Percentiles rank a stretch among this genome's conserved stretches.
phyloP scores from a whole-genome alignment of 352 stramenopile species.

The Phytophthora hybrid region DNA sequence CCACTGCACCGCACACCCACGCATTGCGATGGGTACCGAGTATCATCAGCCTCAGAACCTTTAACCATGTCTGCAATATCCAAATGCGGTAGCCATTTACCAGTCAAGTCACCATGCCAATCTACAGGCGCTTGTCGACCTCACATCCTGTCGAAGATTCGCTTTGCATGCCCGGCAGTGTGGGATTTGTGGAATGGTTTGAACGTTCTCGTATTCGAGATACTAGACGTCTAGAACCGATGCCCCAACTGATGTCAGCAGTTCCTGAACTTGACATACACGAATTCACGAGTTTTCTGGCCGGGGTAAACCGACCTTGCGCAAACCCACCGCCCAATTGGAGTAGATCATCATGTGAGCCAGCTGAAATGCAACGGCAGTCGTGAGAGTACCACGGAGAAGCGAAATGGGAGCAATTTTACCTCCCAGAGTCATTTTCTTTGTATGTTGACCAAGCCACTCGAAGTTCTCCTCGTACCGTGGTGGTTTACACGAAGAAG shows the following conservation, averaged over 20 bases:
- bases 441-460: conserved; percentile 58
- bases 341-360: conserved; percentile 75
- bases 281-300: conserved; percentile 47
- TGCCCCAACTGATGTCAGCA: conserved; percentile 43
- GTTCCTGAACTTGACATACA: conserved; percentile 76
- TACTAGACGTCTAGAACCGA: conserved; percentile 41
- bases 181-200: conserved; percentile 69
- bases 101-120: conserved; percentile 66
- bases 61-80: conserved; percentile 31
- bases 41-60: conserved; percentile 50
- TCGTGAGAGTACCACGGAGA: conserved; percentile 52
- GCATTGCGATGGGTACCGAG: conserved; percentile 84
- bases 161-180: conserved; percentile 70
- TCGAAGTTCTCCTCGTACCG: conserved; percentile 61
- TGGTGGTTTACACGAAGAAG: conserved; percentile 61
- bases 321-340: conserved; percentile 77
- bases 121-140: conserved; percentile 50
- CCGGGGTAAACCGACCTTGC: conserved; percentile 66
- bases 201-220: conserved; percentile 45
- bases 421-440: no score
- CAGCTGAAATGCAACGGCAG: no score
- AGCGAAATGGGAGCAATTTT: conserved; percentile 75
- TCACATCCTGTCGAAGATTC: conserved; percentile 61
- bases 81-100: conserved; percentile 59
- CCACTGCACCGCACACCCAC: conserved; percentile 79